phyloP scores from a whole-genome alignment of 2,329 filamentous ascomycete genomes.

The Alternaria rosae region DNA sequence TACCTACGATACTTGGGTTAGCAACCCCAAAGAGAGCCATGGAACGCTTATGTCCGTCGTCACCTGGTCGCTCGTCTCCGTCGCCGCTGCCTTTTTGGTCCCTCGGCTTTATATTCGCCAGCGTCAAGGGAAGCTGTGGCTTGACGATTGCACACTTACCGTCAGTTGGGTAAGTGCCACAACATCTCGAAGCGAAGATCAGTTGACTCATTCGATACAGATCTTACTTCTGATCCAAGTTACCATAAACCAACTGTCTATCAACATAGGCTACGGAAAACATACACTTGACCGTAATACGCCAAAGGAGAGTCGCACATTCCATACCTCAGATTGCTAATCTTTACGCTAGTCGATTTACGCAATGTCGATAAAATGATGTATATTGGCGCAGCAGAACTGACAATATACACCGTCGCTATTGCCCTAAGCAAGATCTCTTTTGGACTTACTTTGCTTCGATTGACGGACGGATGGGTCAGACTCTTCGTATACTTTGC shows the following conservation, averaged over 20 bases:
- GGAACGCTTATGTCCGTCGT: conserved; percentile 17
- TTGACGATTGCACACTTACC: conserved; percentile 17
- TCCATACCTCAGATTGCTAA: not conserved
- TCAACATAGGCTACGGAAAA: conserved; percentile 20
- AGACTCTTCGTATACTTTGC: conserved; percentile 16
- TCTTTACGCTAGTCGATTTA: conserved; percentile 9
- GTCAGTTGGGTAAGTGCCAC: conserved; percentile 19
- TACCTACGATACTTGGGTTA: conserved; percentile 14
- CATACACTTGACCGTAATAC: conserved; percentile 18
- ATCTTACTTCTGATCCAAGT: conserved; percentile 18
- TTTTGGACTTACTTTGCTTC: conserved; percentile 22
- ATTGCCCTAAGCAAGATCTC: conserved; percentile 25
- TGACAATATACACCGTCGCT: conserved; percentile 17
- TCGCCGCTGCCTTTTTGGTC: conserved; percentile 14
- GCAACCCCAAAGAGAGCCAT: conserved; percentile 15
- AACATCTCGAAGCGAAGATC: not conserved
- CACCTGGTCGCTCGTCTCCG: conserved; percentile 16
- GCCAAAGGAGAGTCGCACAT: conserved; percentile 1
- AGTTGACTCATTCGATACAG: conserved; percentile 8
- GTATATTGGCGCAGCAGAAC: conserved; percentile 16
- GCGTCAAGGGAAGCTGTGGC: conserved; percentile 20
- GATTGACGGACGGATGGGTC: conserved; percentile 17
- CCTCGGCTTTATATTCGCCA: conserved; percentile 18
- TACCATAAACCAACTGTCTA: conserved; percentile 20
- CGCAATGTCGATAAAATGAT: conserved; percentile 12